Base-by-base conservation (phyloP, 2,329 filamentous ascomycete species). In the Ceratocystis eucalypticola region DNA sequence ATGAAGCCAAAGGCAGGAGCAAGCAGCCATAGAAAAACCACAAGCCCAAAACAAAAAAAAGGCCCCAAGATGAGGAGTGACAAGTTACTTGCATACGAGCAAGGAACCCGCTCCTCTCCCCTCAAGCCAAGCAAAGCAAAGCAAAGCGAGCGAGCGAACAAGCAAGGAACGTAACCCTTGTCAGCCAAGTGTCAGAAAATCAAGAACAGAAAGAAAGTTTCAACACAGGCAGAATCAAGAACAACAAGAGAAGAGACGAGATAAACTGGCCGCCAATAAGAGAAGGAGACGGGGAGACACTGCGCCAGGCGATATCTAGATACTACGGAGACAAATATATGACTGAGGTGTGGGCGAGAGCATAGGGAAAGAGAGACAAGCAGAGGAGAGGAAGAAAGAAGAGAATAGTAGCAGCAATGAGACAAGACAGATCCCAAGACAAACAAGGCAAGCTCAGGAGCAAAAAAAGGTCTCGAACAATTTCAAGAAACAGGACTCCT, bases 71-170 rank as follows among this genome's bases (percentile, higher is more conserved):
- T 28, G 20, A 53, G 3, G 22, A 53, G 48, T 53, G 48, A 53
- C 48, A 53, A 53, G 48, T 41, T 53, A 53, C 48, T 53, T 53
- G 48, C 48, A 53, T 53, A 53, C 48, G 22, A 48, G 25, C 48
- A 25, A 53, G 48, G 48, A 53, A 53, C 48, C 22, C 48, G 22
- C 10, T 53, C 48, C 48, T 41, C 37, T 41, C 37, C 37, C 37
- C 37, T 41, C 37, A 12, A 41, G 37, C 37, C 37, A 41, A 46
- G 28, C 61, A 30, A 41, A 25, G 45, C 59, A 37, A 20, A 45
- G 45, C 37, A 62, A 5, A 28, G 17, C 53, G 30, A 28, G 53
- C 8, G 22, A 30, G 53, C 8, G 22, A n/a, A 30, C 53, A 8
- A 50, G 48, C 48, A 53, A 53, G 48, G 48, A 28, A 53, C 22